phyloP scores from a whole-genome alignment of 148 eudicot genomes.

The Linanthus parryae region DNA sequence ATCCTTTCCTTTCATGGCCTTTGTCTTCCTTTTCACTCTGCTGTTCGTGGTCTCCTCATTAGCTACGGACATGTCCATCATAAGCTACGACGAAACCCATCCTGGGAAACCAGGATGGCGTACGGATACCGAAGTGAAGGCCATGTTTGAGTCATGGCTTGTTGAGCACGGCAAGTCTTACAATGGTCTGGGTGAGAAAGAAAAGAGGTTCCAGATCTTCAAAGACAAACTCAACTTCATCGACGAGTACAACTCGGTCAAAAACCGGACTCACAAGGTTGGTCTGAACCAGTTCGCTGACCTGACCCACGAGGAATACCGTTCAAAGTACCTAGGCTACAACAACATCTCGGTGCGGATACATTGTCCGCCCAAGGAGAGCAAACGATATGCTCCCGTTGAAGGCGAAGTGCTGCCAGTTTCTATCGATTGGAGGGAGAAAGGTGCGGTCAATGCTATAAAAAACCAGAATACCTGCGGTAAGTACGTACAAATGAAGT shows the following conservation, averaged over 20 bases:
- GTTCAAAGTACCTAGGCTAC: slow-evolving; percentile 53
- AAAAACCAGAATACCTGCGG: slow-evolving; percentile 88
- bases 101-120: slow-evolving; percentile 4
- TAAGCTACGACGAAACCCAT: slow-evolving; percentile 4
- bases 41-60: slow-evolving; percentile 15
- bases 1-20: no score
- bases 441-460: slow-evolving; percentile 68
- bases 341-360: slow-evolving; percentile 32
- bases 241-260: slow-evolving; percentile 50
- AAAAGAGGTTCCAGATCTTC: slow-evolving; percentile 51
- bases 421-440: slow-evolving; percentile 70
- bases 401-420: slow-evolving; percentile 51
- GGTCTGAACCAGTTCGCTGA: slow-evolving; percentile 86
- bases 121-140: slow-evolving; percentile 46
- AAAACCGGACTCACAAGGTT: slow-evolving; percentile 43
- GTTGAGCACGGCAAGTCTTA: slow-evolving; percentile 58
- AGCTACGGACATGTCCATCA: slow-evolving; percentile 12
- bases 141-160: slow-evolving; percentile 50
- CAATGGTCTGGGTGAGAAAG: slow-evolving; percentile 48
- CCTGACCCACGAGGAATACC: slow-evolving; percentile 68
- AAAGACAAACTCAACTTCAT: slow-evolving; percentile 70
- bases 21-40: no score
- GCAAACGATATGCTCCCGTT: slow-evolving; percentile 42
- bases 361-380: slow-evolving; percentile 31
- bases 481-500: no score